A percentile compares a stretch with the other conserved stretches of the same genome.
Evolutionary conservation across 768 basidiomycete species (phyloP).

Genomic region (Heimioporus sp.): DNA sequence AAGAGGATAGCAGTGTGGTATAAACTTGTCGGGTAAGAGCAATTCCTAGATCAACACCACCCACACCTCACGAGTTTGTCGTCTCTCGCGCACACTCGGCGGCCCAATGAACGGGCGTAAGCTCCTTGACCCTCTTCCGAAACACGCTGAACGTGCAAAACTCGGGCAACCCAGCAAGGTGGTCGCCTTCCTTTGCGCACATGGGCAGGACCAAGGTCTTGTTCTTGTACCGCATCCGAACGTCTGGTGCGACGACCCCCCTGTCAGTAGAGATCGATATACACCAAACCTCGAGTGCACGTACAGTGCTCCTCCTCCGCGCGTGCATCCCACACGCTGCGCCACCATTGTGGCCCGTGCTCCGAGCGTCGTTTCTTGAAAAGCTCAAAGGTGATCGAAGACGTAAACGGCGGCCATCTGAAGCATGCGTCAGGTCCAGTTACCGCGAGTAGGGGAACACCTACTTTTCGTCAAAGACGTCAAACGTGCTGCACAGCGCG

Average conservation of each 20-base stretch:
- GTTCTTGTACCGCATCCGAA: slow-evolving; percentile 81
- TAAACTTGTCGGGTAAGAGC: too few species aligned
- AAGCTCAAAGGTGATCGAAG: slow-evolving; percentile 71
- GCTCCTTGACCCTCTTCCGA: slow-evolving; percentile 54
- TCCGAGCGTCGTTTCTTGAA: slow-evolving; percentile 41
- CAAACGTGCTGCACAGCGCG: slow-evolving; percentile 59
- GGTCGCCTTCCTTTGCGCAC: slow-evolving; percentile 65
- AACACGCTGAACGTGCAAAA: slow-evolving; percentile 72
- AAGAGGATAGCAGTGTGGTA: too few species aligned
- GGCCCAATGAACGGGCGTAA: slow-evolving; percentile 67
- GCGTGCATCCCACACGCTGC: slow-evolving; percentile 34
- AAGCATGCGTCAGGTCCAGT: slow-evolving; percentile 16
- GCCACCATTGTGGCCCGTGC: slow-evolving; percentile 21
- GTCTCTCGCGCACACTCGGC: slow-evolving; percentile 50
- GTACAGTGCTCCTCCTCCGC: slow-evolving; percentile 43
- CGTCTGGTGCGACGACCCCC: slow-evolving; percentile 34
- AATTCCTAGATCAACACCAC: background rate
- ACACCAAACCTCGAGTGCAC: slow-evolving; percentile 8
- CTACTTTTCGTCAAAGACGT: slow-evolving; percentile 70
- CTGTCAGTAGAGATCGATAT: too few species aligned
- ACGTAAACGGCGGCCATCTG: slow-evolving; percentile 74
- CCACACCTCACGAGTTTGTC: background rate
- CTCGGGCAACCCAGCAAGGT: slow-evolving; percentile 67
- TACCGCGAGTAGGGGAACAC: slow-evolving; percentile 9
- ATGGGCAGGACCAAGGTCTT: slow-evolving; percentile 57